Conservation (phyloP, 2,329 filamentous ascomycete species). For the Sclerotinia spermophila region DNA sequence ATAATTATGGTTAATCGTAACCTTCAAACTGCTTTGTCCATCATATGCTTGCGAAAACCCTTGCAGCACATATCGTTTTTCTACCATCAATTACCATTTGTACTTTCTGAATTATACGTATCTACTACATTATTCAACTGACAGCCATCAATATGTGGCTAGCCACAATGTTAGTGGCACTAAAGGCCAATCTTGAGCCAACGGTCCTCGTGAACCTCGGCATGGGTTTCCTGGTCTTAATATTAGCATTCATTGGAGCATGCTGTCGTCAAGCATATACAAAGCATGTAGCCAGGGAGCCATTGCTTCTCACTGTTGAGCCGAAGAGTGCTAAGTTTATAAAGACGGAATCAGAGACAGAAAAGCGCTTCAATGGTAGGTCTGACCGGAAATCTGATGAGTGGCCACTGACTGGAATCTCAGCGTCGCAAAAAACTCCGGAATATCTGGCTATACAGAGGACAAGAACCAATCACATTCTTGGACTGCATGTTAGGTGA, state of each 20-base stretch:
- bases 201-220: neutral
- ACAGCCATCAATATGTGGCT: neutral
- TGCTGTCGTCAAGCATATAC: neutral
- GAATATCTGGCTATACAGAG: neutral
- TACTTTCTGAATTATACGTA: neutral
- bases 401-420: neutral
- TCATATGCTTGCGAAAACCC: neutral
- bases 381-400: neutral
- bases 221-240: conserved; percentile 10
- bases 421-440: neutral
- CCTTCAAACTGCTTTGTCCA: neutral
- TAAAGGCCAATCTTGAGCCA: neutral
- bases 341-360: neutral
- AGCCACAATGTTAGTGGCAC: conserved; percentile 6
- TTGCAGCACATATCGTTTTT: neutral
- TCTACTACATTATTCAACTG: neutral
- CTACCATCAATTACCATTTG: neutral
- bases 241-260: conserved; percentile 8
- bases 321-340: neutral
- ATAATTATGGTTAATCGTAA: neutral
- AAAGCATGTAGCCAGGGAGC: neutral
- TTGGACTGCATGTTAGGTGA: conserved; percentile 2
- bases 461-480: neutral
- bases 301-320: conserved; percentile 11
- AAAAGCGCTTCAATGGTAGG: neutral